These are phyloP conservation scores for Diospyros lotus DNA, from an alignment of 148 eudicot genomes.

Conservation along the genomic window DNA sequence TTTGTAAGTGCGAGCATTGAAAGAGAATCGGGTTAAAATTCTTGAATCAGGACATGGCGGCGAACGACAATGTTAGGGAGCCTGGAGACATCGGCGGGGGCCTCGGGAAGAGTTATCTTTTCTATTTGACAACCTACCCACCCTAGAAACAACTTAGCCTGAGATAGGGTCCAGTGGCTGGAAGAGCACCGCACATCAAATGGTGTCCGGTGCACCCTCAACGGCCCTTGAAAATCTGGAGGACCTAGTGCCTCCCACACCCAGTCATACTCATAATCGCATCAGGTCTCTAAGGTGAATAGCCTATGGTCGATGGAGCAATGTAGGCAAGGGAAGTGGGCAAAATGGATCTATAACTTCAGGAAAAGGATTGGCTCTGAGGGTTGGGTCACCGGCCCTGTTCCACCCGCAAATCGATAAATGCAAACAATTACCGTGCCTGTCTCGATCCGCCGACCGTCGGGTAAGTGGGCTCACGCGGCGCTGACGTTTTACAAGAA, in stretches of 20 bases:
- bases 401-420: too few relatives aligned
- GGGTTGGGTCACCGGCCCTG: background rate
- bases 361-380: background rate
- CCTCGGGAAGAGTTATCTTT: background rate
- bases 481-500: too few relatives aligned
- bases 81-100: too few relatives aligned
- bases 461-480: too few relatives aligned
- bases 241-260: conserved; percentile 3
- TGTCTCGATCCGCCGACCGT: too few relatives aligned
- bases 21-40: conserved; percentile 33
- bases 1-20: conserved; percentile 19
- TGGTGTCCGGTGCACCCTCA: conserved; percentile 1
- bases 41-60: conserved; percentile 27
- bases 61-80: too few relatives aligned
- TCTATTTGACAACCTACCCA: background rate
- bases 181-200: background rate
- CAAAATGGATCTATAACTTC: background rate
- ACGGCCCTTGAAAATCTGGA: background rate
- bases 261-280: background rate
- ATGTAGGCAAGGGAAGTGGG: background rate
- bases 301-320: conserved; percentile 3
- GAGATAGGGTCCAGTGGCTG: background rate
- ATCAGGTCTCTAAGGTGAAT: background rate
- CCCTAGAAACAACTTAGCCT: background rate
- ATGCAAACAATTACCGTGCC: too few relatives aligned